Evolutionary conservation across 2,329 filamentous ascomycete species (phyloP).

Genomic region (Sporothrix variecibatus): DNA sequence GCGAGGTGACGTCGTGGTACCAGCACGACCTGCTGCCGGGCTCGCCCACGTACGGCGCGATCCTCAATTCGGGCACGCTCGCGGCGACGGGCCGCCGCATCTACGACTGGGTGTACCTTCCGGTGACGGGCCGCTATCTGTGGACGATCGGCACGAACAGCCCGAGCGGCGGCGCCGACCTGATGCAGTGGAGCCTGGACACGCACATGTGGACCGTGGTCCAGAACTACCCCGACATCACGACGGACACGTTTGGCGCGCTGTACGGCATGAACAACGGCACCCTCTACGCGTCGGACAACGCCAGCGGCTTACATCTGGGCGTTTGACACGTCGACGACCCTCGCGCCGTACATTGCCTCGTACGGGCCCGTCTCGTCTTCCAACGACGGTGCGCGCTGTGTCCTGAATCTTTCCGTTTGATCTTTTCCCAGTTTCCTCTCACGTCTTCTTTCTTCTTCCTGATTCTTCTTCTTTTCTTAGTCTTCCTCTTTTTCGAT

Average conservation of each 20-base stretch:
- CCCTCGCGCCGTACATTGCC: neutral
- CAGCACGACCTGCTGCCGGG: constrained; percentile 22
- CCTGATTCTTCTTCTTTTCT: neutral
- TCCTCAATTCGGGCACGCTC: constrained; percentile 16
- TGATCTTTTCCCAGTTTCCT: neutral
- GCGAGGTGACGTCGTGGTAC: constrained; percentile 7
- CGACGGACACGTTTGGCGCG: constrained; percentile 18
- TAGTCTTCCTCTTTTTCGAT: neutral
- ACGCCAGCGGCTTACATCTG: constrained; percentile 9
- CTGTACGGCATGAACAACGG: constrained; percentile 25
- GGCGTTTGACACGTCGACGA: constrained; percentile 5
- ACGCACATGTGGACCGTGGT: constrained; percentile 22
- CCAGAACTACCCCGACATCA: constrained; percentile 13
- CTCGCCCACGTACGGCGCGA: constrained; percentile 22
- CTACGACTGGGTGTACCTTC: constrained; percentile 24
- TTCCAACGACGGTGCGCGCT: constrained; percentile 3
- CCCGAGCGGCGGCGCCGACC: constrained; percentile 3
- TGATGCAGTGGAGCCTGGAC: constrained; percentile 25
- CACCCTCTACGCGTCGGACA: constrained; percentile 8
- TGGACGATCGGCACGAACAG: constrained; percentile 15
- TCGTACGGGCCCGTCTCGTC: neutral
- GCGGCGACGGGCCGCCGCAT: constrained; percentile 1
- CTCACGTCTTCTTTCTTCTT: neutral
- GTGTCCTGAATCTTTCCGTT: neutral
- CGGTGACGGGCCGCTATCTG: constrained; percentile 18